These are phyloP conservation scores for Huntiella abstrusa DNA, from an alignment of 2,329 filamentous ascomycete species.

Conservation along the genomic window DNA sequence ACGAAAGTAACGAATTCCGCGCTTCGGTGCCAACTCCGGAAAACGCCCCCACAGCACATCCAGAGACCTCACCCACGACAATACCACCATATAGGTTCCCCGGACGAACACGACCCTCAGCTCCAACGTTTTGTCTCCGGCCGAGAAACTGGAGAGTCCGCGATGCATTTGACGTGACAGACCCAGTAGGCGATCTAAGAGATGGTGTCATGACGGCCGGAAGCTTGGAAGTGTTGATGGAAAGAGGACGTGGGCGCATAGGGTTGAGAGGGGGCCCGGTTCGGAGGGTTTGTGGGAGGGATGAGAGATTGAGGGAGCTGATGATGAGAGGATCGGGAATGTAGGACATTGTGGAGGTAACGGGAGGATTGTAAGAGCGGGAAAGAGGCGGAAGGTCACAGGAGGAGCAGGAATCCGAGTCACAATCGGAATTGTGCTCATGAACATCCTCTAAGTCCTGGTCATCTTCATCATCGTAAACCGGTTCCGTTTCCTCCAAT, in stretches of 20 bases:
- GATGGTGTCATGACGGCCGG: neutral
- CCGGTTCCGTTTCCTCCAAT: constrained; percentile 12
- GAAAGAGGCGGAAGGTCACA: neutral
- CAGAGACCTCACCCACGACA: neutral
- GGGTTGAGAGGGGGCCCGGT: neutral
- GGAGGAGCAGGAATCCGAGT: neutral
- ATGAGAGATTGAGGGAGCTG: neutral
- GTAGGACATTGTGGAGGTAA: neutral
- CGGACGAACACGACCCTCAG: neutral
- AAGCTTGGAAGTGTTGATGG: neutral
- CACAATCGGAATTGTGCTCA: neutral
- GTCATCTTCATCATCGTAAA: constrained; percentile 4
- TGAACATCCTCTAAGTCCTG: neutral
- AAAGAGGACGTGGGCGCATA: neutral
- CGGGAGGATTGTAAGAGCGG: neutral
- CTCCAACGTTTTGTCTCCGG: neutral
- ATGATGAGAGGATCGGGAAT: neutral
- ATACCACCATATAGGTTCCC: neutral
- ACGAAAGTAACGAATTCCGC: neutral
- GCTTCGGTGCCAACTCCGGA: neutral
- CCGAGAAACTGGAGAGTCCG: neutral
- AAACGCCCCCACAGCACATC: neutral
- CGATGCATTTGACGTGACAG: no score
- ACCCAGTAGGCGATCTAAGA: neutral
- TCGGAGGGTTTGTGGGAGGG: neutral